Conservation (phyloP, 176 grass and related monocot species). For the Urochloa ruziziensis region DNA sequence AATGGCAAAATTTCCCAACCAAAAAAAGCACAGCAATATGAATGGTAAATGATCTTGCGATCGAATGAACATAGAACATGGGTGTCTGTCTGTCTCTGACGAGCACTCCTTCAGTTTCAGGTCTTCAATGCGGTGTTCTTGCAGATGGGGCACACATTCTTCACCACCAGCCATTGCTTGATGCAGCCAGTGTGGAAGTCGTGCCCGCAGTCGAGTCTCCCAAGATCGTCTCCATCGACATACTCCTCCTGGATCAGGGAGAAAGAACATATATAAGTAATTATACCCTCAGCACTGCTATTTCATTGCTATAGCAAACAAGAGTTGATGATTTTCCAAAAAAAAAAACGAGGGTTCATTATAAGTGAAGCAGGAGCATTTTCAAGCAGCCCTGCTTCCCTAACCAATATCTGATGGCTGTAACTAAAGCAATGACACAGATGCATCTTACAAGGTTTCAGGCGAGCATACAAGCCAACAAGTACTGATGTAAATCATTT, state of each 20-base stretch:
- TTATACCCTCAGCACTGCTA: not conserved
- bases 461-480: not conserved
- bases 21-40: slow-evolving; percentile 23
- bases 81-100: not conserved
- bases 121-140: slow-evolving; percentile 50
- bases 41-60: slow-evolving; percentile 50
- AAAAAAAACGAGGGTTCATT: not conserved
- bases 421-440: not conserved
- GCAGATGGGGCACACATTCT: slow-evolving; percentile 57
- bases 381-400: not conserved
- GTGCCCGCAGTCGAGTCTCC: slow-evolving; percentile 47
- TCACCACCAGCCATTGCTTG: slow-evolving; percentile 59
- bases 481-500: not conserved
- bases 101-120: not conserved
- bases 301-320: not conserved
- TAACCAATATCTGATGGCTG: not conserved
- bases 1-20: slow-evolving; percentile 38
- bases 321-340: too few species aligned
- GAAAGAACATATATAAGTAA: not conserved
- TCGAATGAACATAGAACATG: not conserved
- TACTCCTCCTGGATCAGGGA: slow-evolving; percentile 44
- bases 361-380: not conserved
- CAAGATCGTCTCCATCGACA: slow-evolving; percentile 46
- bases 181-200: slow-evolving; percentile 48
- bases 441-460: not conserved